Percentiles rank a stretch among this genome's conserved stretches.
Conservation (phyloP, 495 filamentous ascomycete genomes). For the Tuber magnatum region DNA sequence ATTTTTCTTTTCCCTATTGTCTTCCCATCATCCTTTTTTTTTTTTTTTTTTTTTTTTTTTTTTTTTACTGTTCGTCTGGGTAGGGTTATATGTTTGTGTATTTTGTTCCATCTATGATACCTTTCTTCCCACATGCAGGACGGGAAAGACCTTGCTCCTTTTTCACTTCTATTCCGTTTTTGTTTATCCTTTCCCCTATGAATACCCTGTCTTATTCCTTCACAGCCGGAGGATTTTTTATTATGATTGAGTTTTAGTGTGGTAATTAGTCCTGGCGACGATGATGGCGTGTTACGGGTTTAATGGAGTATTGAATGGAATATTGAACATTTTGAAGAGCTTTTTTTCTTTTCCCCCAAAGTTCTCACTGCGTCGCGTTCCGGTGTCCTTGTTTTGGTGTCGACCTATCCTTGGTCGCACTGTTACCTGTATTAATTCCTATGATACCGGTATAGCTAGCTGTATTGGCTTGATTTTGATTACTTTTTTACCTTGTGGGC, state of each 20-base stretch:
- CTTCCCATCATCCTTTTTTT: constrained; percentile 18
- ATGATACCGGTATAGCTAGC: not conserved
- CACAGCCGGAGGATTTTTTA: not conserved
- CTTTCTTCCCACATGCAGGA: not conserved
- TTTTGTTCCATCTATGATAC: constrained; percentile 13
- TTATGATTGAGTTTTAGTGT: not conserved
- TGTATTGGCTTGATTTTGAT: not conserved
- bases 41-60: constrained; percentile 21
- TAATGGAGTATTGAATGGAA: not conserved
- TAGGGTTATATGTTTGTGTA: constrained; percentile 14
- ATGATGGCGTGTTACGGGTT: not conserved
- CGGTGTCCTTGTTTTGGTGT: not conserved
- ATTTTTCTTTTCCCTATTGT: not conserved
- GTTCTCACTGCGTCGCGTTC: not conserved
- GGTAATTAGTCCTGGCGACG: constrained; percentile 1
- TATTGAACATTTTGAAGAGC: not conserved
- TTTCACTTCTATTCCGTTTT: not conserved
- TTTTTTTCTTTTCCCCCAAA: not conserved
- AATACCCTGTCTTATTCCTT: not conserved
- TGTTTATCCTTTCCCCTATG: not conserved
- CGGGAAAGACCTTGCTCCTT: not conserved
- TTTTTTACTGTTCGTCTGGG: constrained; percentile 7
- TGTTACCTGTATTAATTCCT: not conserved
- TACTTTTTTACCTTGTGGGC: not conserved
- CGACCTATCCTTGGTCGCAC: not conserved